Base-by-base conservation (phyloP, 495 filamentous ascomycete species). In the Glonium stellatum region DNA sequence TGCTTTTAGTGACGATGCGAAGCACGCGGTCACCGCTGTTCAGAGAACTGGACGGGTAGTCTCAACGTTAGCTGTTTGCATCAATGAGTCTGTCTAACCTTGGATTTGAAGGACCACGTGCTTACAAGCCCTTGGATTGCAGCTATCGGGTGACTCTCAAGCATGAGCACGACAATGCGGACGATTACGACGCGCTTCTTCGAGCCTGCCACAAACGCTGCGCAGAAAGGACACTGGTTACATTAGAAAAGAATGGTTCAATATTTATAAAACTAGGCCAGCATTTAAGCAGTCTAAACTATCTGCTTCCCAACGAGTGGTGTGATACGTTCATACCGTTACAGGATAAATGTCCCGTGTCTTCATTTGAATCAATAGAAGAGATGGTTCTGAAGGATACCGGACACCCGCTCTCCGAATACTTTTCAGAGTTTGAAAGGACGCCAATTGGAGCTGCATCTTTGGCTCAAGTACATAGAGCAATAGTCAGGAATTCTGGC, bases 241-340 rank as follows among this genome's bases (percentile, higher is more conserved):
- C 93, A 0, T 75, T 99, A 27, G 92, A 99, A 77, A 87, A 85
- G 75, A 97, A 95, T 75, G 93, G 93, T 39, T 95, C 92, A 5
- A 91, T 99, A 66, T 99, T 97, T 66, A 97, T 99, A 68, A 99
- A 99, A 72, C 75, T 99, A 25, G 93, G 93, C 22, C 93, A 99
- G 64, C 93, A 99, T 76, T 73, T 99, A 72, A 93, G 88, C 69
- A 93, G 90, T 61, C 90, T 99, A 89, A 91, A 90, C 67, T 99
- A 99, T 70, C 79, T 99, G 11, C 82, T 99, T 5, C 93, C 95
- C 1, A 70, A 79, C 19, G 93, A 99, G 76, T 99, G 95, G 95
- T 96, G 91, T 37, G 85, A 85, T 25, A 97, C 92, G 1, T 97
- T 99, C 71, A 86, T 97, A 66, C 93, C 95, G 3, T 80, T 99